Conservation (phyloP, 1,139 yeast genomes). For the Scheffersomyces illinoinensis region DNA sequence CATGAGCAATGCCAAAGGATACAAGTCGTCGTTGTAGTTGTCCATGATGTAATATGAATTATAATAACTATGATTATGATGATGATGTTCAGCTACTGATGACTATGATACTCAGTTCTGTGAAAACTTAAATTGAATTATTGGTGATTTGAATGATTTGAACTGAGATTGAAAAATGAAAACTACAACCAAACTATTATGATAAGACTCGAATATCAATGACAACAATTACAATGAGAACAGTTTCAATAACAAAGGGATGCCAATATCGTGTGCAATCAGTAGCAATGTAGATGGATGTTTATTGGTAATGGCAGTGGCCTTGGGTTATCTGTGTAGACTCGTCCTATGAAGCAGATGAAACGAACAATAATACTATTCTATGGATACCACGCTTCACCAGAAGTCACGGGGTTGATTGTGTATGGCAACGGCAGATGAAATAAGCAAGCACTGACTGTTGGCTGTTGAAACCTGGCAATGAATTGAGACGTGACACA, state of each 20-base stretch:
- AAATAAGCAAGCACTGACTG: not conserved
- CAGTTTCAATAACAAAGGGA: not conserved
- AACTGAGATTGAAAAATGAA: not conserved
- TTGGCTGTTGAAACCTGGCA: not conserved
- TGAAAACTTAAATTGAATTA: not conserved
- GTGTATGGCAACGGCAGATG: not conserved
- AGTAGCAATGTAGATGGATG: not conserved
- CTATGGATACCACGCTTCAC: not conserved
- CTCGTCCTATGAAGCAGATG: not conserved
- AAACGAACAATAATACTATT: not conserved
- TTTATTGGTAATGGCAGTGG: not conserved
- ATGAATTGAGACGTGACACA: not conserved
- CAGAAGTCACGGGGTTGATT: not conserved
- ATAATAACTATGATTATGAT: not conserved
- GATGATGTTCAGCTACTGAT: not conserved
- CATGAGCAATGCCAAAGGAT: constrained; percentile 93
- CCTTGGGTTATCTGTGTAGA: not conserved
- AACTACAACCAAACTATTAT: not conserved
- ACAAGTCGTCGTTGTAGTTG: constrained; percentile 62
- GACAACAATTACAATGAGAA: not conserved
- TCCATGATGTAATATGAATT: constrained; percentile 27
- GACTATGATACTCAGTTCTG: not conserved
- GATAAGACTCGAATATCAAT: not conserved
- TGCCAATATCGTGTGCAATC: not conserved
- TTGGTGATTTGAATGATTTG: not conserved